phyloP scores from a whole-genome alignment of 768 basidiomycete genomes.

The Kwoniella heveanensis region DNA sequence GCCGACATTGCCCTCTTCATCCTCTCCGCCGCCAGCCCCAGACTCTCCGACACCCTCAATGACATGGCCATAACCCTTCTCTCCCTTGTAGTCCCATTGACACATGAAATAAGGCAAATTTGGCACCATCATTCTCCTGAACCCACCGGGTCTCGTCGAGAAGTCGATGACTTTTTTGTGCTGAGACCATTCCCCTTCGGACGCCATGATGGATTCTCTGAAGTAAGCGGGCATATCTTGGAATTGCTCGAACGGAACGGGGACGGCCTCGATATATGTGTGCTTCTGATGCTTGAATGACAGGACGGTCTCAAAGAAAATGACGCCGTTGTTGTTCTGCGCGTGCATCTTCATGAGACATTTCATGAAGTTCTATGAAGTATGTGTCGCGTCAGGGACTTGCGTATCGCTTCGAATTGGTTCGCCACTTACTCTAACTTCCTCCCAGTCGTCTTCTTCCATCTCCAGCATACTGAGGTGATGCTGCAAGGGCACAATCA shows the following conservation, averaged over 20 bases:
- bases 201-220: conserved; percentile 90
- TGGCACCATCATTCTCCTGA: conserved; percentile 90
- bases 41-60: conserved; percentile 76
- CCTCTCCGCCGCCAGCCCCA: conserved; percentile 29
- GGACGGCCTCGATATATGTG: conserved; percentile 90
- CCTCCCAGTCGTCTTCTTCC: conserved; percentile 98
- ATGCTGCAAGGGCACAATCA: conserved; percentile 95
- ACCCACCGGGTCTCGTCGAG: conserved; percentile 82
- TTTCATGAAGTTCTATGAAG: conserved; percentile 80
- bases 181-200: conserved; percentile 96
- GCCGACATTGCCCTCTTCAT: conserved; percentile 63
- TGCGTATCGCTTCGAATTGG: no score
- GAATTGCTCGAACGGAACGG: conserved; percentile 83
- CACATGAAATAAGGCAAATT: conserved; percentile 99
- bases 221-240: conserved; percentile 91
- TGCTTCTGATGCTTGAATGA: conserved; percentile 84
- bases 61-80: conserved; percentile 96
- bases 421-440: conserved; percentile 78
- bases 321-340: conserved; percentile 85
- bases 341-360: conserved; percentile 94
- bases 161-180: conserved; percentile 98
- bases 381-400: no score
- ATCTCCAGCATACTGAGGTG: conserved; percentile 86
- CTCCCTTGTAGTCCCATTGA: conserved; percentile 95
- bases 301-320: conserved; percentile 94